phyloP scores from a whole-genome alignment of 2,329 filamentous ascomycete species.

The Sclerotinia nivalis region DNA sequence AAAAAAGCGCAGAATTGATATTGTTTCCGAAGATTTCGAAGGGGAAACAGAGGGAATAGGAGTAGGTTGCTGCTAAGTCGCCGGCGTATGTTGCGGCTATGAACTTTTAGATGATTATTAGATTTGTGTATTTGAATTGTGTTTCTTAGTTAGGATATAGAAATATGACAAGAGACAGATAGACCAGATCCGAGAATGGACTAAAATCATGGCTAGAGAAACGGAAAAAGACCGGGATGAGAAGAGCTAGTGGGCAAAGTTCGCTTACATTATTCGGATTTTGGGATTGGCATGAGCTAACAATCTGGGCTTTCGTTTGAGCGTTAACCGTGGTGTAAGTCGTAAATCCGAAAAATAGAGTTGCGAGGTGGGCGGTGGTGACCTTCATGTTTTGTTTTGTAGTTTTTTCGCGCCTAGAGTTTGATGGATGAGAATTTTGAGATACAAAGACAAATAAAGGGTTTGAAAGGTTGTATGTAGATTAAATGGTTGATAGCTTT shows the following conservation, averaged over 20 bases:
- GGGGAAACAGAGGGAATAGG: neutral
- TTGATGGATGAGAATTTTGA: neutral
- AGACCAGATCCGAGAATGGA: no score
- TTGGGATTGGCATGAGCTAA: neutral
- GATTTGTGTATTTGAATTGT: neutral
- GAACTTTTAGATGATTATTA: neutral
- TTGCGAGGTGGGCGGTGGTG: neutral
- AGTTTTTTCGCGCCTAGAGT: rapidly evolving
- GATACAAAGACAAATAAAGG: rapidly evolving
- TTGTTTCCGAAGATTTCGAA: neutral
- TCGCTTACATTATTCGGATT: neutral
- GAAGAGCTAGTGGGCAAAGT: neutral
- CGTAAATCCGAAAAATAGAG: neutral
- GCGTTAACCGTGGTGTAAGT: neutral
- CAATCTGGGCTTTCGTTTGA: neutral
- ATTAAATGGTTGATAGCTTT: neutral
- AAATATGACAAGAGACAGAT: rapidly evolving
- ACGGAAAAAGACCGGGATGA: no score
- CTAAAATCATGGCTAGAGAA: neutral
- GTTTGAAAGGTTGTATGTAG: neutral
- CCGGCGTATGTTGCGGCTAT: neutral
- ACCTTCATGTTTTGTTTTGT: neutral
- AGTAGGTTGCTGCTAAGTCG: neutral
- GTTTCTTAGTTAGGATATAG: neutral
- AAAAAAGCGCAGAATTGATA: neutral